Evolutionary conservation across 2,329 filamentous ascomycete genomes (phyloP), one percentile per base, ranked within the genome.

Genomic region (Aspergillus phoenicis): DNA sequence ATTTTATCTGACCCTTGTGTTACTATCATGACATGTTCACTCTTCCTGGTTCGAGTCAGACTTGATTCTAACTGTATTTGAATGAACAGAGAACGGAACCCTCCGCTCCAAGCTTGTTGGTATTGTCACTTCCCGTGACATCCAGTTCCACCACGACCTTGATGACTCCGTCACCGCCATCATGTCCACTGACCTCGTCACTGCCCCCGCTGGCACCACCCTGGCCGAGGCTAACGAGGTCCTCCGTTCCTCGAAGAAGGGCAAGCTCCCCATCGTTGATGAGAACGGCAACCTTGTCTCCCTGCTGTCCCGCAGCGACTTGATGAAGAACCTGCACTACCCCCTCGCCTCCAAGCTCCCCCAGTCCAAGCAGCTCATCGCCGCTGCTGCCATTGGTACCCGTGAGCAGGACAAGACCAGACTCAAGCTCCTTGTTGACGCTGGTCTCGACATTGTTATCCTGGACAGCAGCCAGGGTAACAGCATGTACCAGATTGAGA

Each of bases 251-350:
- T 98, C 94, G 64, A 97, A 97, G 87, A 99, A 99, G 86, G 95
- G 95, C 81, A 97, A 97, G 84, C 87, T 97, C 62, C 93, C 93
- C 63, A 96, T 97, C 64, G 89, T 97, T 53, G 93, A 97, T 79
- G 83, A 87, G 73, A 81, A 88, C 55, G 89, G 89, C 75, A 96
- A 96, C 82, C 85, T 97, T 52, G 87, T 97, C 64, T 97, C 95
- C 68, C 90, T 96, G 83, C 89, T 97, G 76, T 93, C 91, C 65
- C 88, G 95, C 71, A 97, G 93, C 71, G 95, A 99, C 81, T 82
- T 99, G 81, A 97, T 93, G 84, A 99, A 99, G 87, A 99, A 99
- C 83, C 86, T 97, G 64, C 89, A 98, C 82, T 99, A 96, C 81
- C 95, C 95, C 38, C 85, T 97, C 64, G 93, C 95, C 52, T 98